Evolutionary conservation across 108 stramenopile genomes (phyloP).

Genomic region (Craspedostauros australis): DNA sequence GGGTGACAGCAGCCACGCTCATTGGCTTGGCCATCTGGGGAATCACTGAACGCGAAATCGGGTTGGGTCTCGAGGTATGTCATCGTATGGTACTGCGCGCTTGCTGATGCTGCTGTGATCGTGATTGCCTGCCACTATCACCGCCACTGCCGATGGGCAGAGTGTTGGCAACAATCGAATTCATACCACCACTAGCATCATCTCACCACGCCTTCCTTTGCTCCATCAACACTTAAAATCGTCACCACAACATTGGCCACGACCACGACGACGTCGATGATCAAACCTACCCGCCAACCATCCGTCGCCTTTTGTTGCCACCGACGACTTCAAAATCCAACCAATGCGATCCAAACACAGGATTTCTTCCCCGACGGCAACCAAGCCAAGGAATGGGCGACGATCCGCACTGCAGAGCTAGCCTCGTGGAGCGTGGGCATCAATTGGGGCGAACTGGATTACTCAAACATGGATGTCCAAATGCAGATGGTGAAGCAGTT

Average conservation of each 20-base stretch:
- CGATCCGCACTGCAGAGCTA: slow-evolving; percentile 19
- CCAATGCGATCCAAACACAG: background rate
- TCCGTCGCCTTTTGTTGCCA: too few species aligned
- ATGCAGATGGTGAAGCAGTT: slow-evolving; percentile 44
- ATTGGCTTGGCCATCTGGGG: slow-evolving; percentile 28
- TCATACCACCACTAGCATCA: too few species aligned
- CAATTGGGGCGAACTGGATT: slow-evolving; percentile 38
- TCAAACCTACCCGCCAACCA: too few species aligned
- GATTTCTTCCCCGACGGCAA: slow-evolving; percentile 36
- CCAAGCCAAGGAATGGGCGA: slow-evolving; percentile 32
- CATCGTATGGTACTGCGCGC: too few species aligned
- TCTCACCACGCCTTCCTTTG: too few species aligned
- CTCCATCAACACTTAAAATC: too few species aligned
- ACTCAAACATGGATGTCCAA: slow-evolving; percentile 27
- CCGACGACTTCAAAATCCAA: background rate
- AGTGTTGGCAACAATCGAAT: too few species aligned
- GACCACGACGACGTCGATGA: too few species aligned
- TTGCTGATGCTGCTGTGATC: too few species aligned
- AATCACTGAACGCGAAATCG: slow-evolving; percentile 22
- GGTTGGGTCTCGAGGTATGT: slow-evolving; percentile 37
- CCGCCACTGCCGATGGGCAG: too few species aligned
- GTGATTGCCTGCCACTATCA: too few species aligned
- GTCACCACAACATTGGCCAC: too few species aligned
- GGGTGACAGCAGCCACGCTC: slow-evolving; percentile 13
- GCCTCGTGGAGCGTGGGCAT: slow-evolving; percentile 35